A percentile compares a stretch with the other conserved stretches of the same genome.
Conservation (phyloP, 306 rosid species). For the Morella rubra region DNA sequence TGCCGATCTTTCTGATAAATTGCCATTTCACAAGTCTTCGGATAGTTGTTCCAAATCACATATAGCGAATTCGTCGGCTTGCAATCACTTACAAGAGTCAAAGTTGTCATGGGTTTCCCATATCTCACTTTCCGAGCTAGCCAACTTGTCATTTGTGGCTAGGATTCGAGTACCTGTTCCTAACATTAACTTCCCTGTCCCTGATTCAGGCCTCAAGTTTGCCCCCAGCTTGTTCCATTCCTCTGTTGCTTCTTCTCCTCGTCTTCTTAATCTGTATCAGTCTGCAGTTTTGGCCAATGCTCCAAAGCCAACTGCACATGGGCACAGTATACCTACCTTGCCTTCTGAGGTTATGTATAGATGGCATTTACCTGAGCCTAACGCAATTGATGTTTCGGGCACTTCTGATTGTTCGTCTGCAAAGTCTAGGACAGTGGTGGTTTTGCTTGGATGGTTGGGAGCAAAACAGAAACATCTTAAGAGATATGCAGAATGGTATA, state of each 20-base stretch:
- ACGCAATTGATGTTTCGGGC: constrained; percentile 40
- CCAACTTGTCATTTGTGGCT: constrained; percentile 48
- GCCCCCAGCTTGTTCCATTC: constrained; percentile 35
- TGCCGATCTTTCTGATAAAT: constrained; percentile 50
- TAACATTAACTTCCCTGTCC: constrained; percentile 44
- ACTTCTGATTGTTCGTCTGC: constrained; percentile 44
- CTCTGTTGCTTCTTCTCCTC: constrained; percentile 48
- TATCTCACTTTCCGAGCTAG: constrained; percentile 62
- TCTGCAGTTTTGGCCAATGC: constrained; percentile 60
- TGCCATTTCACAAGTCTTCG: constrained; percentile 43
- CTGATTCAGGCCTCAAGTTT: constrained; percentile 31
- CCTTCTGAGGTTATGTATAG: constrained; percentile 66
- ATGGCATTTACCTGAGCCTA: constrained; percentile 91
- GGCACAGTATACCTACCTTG: constrained; percentile 26
- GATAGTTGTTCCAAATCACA: constrained; percentile 46
- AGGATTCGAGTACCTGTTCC: constrained; percentile 66
- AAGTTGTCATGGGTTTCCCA: constrained; percentile 46
- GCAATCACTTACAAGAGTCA: constrained; percentile 32
- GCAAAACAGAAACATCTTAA: constrained; percentile 91
- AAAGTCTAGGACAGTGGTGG: constrained; percentile 82
- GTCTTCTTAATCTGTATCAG: constrained; percentile 48
- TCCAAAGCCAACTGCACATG: constrained; percentile 35
- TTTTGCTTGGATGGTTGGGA: constrained; percentile 95
- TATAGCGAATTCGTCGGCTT: constrained; percentile 25
- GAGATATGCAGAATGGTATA: constrained; percentile 92